Evolutionary conservation across 805 yeast genomes (phyloP).

Genomic region (Saccharomycopsis sp.): DNA sequence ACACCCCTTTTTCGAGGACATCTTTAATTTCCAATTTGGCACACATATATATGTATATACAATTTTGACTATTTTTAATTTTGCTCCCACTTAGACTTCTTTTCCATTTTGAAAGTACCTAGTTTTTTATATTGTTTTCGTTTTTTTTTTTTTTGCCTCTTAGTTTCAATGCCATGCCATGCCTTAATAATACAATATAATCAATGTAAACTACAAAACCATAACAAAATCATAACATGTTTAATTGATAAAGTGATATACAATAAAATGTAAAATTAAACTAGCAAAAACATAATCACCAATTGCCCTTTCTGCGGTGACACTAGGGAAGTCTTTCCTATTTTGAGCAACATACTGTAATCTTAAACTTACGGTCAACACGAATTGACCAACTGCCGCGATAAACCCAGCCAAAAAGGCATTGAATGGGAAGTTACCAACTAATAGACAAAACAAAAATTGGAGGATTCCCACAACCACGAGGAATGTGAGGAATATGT

Average conservation of each 20-base stretch:
- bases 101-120: no score
- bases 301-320: slow-evolving; percentile 53
- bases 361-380: slow-evolving; percentile 74
- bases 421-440: slow-evolving; percentile 94
- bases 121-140: neutral
- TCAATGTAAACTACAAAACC: neutral
- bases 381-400: slow-evolving; percentile 93
- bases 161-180: neutral
- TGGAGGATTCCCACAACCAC: slow-evolving; percentile 73
- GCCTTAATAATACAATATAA: no score
- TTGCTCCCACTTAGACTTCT: no score
- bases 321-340: slow-evolving; percentile 32
- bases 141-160: neutral
- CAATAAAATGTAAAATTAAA: slow-evolving; percentile 80
- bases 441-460: slow-evolving; percentile 64
- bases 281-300: slow-evolving; percentile 88
- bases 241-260: slow-evolving; percentile 84
- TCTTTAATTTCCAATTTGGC: no score
- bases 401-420: slow-evolving; percentile 93
- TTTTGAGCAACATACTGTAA: slow-evolving; percentile 51
- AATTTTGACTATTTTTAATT: no score
- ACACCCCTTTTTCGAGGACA: no score
- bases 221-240: neutral
- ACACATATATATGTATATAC: no score
- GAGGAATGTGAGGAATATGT: slow-evolving; percentile 65